Evolutionary conservation across 2,329 filamentous ascomycete species (phyloP), one percentile per base, ranked within the genome.

Genomic region (Aspergillus piperis): DNA sequence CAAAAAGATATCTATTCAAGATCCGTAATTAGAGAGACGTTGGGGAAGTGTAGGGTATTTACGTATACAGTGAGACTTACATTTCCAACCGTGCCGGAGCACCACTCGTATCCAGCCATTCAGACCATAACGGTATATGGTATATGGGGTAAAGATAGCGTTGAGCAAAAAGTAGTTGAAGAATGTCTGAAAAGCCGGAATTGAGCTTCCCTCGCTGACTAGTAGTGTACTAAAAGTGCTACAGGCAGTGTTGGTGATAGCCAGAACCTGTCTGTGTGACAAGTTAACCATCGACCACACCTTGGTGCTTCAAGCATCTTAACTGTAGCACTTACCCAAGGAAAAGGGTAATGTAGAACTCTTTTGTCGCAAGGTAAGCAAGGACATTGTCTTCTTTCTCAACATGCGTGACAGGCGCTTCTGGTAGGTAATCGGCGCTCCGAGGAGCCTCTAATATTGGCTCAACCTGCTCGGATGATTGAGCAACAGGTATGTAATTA

Each of bases 171-270:
- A 84, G 78, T 99, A 99, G 79, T 95, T 96, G 84, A 97, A 96
- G 70, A 98, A 86, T 30, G 91, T 92, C 80, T 99, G 95, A 81
- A 98, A 96, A 58, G 95, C 92, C 7, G 95, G 95, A 67, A 98
- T 96, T 62, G 86, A 92, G 66, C 90, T 93, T 53, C 87, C 84
- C 64, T 84, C 77, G 5, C 79, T 76, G 59, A 83, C 83, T 30
- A 99, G 86, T 58, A 97, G 86, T 25, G 84, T 86, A 39, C 90
- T 91, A 73, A 98, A 91, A 51, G 95, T 98, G 82, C 96, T 96
- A 54, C 93, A 97, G 30, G 86, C 88, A 1, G 93, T 97, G 78
- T 96, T 95, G 80, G 92, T 93, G 61, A 99, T 86, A 4, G 93
- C 88, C 48, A 96, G 87, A 55, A 92, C 76, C 83, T 97, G 93